Base-by-base conservation (phyloP, 805 yeast genomes). In the Cyberlindnera misumaiensis region DNA sequence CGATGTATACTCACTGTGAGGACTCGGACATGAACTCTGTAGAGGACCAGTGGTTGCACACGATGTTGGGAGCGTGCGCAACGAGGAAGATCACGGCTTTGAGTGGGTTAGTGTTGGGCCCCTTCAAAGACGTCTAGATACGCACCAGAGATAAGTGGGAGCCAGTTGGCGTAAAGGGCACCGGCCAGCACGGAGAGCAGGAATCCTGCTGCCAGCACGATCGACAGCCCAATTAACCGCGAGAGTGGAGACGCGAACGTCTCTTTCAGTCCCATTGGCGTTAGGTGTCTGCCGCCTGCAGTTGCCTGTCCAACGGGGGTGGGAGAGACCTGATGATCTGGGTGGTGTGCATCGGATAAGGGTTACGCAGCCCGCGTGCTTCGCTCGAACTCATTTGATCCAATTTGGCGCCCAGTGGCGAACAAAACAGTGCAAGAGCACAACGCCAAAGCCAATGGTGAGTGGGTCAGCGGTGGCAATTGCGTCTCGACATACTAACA, bases 131-230 rank as follows among this genome's bases (percentile, higher is more conserved):
- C 15, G 27, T 17, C 25, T 18, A 22, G 14, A 4, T 11, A 64
- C 72, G 28, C 44, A 67, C 72, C 65, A 34, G 79, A 76, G 26
- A 78, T 63, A 40, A 84, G 65, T 8, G 95, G 93, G 48, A 74
- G 68, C 95, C 94, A 85, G 56, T 81, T 83, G 34, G 82, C 80
- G 56, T 72, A 81, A 7, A 86, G 65, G 4, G 83, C 82, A 25
- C 87, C 83, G 9, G 93, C 84, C 12, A 86, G 67, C 10, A 84
- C 78, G 27, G 83, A 77, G 39, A 83, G 65, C 36, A 85, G 70
- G 48, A 85, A 85, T 8, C 95, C 95, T 51, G 80, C 65, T 3
- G 95, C 84, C 25, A 85, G 68, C 28, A 84, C 78, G 29, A 80
- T 65, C n/a, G 90, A 76, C 14, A 85, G 74, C 1, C 79, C 78